Percentiles rank a stretch among this genome's conserved stretches.
Evolutionary conservation across 2,329 filamentous ascomycete species (phyloP).

Genomic region (Huntiella moniliformis): DNA sequence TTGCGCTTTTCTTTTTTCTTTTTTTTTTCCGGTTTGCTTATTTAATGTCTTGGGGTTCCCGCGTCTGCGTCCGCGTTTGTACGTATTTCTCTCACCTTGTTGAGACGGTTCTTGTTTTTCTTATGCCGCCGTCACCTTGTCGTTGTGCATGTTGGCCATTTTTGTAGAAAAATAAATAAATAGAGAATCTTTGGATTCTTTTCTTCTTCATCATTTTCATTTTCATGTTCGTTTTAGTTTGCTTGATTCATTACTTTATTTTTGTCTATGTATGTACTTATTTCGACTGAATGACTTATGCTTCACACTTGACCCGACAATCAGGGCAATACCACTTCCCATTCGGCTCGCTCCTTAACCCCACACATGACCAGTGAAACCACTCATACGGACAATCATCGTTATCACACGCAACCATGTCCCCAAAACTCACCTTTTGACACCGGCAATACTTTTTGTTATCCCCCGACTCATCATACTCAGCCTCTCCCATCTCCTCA

Average conservation of each 20-base stretch:
- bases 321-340: conserved; percentile 50
- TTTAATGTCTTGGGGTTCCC: no score
- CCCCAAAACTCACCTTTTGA: conserved; percentile 65
- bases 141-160: no score
- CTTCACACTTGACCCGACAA: conserved; percentile 29
- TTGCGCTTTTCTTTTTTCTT: not conserved
- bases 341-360: conserved; percentile 47
- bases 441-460: conserved; percentile 73
- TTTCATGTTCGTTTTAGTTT: no score
- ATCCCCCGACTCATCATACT: conserved; percentile 53
- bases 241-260: not conserved
- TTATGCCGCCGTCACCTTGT: no score
- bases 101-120: no score
- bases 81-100: no score
- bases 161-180: no score
- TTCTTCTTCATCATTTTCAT: no score
- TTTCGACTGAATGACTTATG: not conserved
- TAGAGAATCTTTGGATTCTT: no score
- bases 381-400: conserved; percentile 64
- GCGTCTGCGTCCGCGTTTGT: no score
- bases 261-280: not conserved
- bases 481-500: conserved; percentile 34
- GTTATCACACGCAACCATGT: conserved; percentile 83
- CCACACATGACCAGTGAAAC: conserved; percentile 69
- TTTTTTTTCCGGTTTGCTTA: not conserved